phyloP scores from a whole-genome alignment of 345 rosid genomes.

The Adansonia digitata region DNA sequence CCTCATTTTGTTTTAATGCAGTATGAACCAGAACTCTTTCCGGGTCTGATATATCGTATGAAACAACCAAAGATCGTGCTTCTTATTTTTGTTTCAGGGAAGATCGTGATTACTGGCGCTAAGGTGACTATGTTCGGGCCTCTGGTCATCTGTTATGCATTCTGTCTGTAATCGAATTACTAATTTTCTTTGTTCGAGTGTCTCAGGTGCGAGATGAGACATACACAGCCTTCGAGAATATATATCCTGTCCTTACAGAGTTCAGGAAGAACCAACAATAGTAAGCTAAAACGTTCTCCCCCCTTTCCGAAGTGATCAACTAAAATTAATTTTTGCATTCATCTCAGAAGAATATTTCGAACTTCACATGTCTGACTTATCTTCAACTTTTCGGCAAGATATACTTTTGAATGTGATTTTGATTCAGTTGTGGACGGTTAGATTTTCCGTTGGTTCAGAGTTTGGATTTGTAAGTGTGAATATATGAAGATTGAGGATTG shows the following conservation, averaged over 20 bases:
- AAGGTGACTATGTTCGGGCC: slow-evolving; percentile 41
- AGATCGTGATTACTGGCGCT: slow-evolving; percentile 97
- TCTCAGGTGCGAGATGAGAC: slow-evolving; percentile 79
- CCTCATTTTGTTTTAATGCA: slow-evolving; percentile 23
- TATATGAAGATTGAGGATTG: neutral
- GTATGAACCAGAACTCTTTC: slow-evolving; percentile 98
- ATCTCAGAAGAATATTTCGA: neutral
- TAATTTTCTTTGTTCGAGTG: neutral
- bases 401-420: neutral
- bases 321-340: neutral
- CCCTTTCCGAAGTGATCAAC: neutral
- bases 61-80: slow-evolving; percentile 93
- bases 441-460: neutral
- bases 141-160: neutral
- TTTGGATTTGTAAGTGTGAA: slow-evolving; percentile 7
- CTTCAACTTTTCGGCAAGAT: neutral
- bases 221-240: slow-evolving; percentile 88
- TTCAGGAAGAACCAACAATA: slow-evolving; percentile 89
- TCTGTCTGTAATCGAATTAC: neutral
- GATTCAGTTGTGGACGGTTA: neutral
- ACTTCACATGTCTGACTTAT: neutral
- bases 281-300: slow-evolving; percentile 21
- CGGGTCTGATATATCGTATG: slow-evolving; percentile 91
- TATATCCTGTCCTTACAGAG: slow-evolving; percentile 88
- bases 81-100: slow-evolving; percentile 91